Percentiles rank a stretch among this genome's conserved stretches.
Conservation (phyloP, 208 protist species). For the Trypanosoma scelopori region DNA sequence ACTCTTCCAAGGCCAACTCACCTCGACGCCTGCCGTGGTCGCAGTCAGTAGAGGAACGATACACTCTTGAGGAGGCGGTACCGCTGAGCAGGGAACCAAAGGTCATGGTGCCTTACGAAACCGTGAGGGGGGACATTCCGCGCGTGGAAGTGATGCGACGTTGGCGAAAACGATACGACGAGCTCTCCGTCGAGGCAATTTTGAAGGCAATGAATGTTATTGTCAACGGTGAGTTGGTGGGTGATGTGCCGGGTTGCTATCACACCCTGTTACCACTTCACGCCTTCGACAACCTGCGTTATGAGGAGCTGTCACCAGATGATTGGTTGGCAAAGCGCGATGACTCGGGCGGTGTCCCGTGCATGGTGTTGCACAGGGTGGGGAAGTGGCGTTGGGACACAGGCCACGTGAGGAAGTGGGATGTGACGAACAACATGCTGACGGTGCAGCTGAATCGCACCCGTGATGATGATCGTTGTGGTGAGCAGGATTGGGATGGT, state of each 20-base stretch:
- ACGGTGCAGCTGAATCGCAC: slow-evolving; percentile 34
- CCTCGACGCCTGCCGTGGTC: slow-evolving; percentile 20
- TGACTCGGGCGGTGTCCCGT: slow-evolving; percentile 44
- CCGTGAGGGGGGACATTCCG: slow-evolving; percentile 76
- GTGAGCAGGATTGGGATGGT: too few species aligned
- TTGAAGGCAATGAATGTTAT: slow-evolving; percentile 70
- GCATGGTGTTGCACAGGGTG: slow-evolving; percentile 34
- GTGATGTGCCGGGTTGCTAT: slow-evolving; percentile 34
- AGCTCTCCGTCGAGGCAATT: slow-evolving; percentile 54
- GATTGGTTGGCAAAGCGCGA: slow-evolving; percentile 64
- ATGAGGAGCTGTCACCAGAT: slow-evolving; percentile 70
- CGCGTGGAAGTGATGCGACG: slow-evolving; percentile 83
- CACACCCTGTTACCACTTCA: slow-evolving; percentile 88
- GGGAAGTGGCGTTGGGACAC: slow-evolving; percentile 31
- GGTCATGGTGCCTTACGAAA: slow-evolving; percentile 80
- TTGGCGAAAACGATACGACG: slow-evolving; percentile 67
- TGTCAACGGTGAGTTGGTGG: slow-evolving; percentile 21
- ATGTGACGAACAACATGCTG: slow-evolving; percentile 32
- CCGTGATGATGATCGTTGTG: not conserved
- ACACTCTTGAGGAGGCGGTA: slow-evolving; percentile 17
- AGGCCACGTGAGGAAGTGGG: slow-evolving; percentile 36
- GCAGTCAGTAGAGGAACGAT: slow-evolving; percentile 18
- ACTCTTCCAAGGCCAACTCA: not conserved
- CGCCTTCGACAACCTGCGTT: slow-evolving; percentile 90
- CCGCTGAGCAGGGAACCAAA: slow-evolving; percentile 77